Conservation (phyloP, 306 rosid species). For the Cicer cuneatum region DNA sequence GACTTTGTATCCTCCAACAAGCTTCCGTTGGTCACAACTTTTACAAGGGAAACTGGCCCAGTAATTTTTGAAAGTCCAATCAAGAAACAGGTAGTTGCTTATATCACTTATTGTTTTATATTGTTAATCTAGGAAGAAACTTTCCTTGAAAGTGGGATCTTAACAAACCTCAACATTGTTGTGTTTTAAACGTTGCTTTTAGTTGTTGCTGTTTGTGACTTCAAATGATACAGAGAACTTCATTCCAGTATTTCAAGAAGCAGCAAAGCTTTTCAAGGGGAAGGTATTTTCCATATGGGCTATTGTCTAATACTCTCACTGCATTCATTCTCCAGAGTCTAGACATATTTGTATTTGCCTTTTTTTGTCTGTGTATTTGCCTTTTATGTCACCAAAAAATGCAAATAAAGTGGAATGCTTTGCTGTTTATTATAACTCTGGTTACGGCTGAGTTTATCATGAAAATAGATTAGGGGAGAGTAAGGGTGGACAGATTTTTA, state of each 20-base stretch:
- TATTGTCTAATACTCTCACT: slow-evolving; percentile 28
- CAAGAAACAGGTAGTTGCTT: slow-evolving; percentile 82
- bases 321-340: slow-evolving; percentile 24
- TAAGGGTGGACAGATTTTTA: not conserved
- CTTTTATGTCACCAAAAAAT: slow-evolving; percentile 16
- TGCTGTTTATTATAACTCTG: slow-evolving; percentile 1
- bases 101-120: slow-evolving; percentile 7
- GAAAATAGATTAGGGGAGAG: slow-evolving; percentile 7
- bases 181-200: slow-evolving; percentile 43
- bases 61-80: slow-evolving; percentile 80
- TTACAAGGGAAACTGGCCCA: slow-evolving; percentile 80
- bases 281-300: slow-evolving; percentile 64
- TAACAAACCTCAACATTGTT: slow-evolving; percentile 35
- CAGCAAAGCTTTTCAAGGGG: slow-evolving; percentile 87
- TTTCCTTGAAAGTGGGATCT: slow-evolving; percentile 23
- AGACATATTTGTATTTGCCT: slow-evolving; percentile 25
- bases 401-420: slow-evolving; percentile 1
- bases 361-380: not conserved
- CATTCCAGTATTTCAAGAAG: slow-evolving; percentile 69
- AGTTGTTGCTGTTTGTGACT: slow-evolving; percentile 80
- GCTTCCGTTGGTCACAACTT: slow-evolving; percentile 84
- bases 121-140: slow-evolving; percentile 33
- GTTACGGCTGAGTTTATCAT: not conserved
- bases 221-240: slow-evolving; percentile 73
- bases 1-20: slow-evolving; percentile 87